Percentiles rank a stretch among this genome's conserved stretches.
phyloP scores from a whole-genome alignment of 2,329 filamentous ascomycete species.

The Pseudogymnoascus sp. region DNA sequence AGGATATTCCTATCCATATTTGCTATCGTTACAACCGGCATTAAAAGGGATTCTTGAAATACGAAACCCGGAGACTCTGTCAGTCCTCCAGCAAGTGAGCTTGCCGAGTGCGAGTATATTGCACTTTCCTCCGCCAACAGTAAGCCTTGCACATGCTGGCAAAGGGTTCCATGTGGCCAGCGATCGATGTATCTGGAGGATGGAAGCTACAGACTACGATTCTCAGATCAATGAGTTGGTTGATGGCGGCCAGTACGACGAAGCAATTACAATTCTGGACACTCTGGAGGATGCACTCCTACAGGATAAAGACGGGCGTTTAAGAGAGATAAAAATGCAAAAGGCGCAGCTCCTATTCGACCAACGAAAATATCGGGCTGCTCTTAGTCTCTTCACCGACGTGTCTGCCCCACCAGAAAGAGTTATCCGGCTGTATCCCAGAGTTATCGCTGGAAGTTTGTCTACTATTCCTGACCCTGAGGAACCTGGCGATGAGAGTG shows the following conservation, averaged over 20 bases:
- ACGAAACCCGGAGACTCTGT: conserved; percentile 84
- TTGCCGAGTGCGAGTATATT: conserved; percentile 76
- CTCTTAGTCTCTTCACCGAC: conserved; percentile 86
- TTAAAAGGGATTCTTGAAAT: conserved; percentile 82
- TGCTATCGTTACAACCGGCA: conserved; percentile 76
- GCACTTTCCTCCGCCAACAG: conserved; percentile 86
- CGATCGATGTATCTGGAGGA: conserved; percentile 88
- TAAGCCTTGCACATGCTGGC: conserved; percentile 88
- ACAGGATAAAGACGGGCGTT: conserved; percentile 68
- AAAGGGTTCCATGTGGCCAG: conserved; percentile 94
- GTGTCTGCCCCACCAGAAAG: conserved; percentile 83
- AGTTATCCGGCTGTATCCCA: conserved; percentile 79
- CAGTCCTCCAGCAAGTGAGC: conserved; percentile 75
- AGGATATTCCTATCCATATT: conserved; percentile 94
- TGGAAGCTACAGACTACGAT: conserved; percentile 89
- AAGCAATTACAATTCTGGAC: conserved; percentile 79
- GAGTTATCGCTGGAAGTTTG: conserved; percentile 72
- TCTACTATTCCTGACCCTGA: conserved; percentile 45
- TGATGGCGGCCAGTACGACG: conserved; percentile 67
- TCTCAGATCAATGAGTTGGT: conserved; percentile 79
- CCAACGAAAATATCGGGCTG: conserved; percentile 72
- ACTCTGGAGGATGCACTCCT: conserved; percentile 92
- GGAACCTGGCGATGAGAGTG: conserved; percentile 37
- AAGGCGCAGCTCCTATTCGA: conserved; percentile 84
- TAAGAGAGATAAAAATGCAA: conserved; percentile 81